A percentile compares a stretch with the other conserved stretches of the same genome.
These are phyloP conservation scores for Tillandsia leiboldiana DNA, from an alignment of 176 grass and related monocot genomes.

Conservation along the genomic window DNA sequence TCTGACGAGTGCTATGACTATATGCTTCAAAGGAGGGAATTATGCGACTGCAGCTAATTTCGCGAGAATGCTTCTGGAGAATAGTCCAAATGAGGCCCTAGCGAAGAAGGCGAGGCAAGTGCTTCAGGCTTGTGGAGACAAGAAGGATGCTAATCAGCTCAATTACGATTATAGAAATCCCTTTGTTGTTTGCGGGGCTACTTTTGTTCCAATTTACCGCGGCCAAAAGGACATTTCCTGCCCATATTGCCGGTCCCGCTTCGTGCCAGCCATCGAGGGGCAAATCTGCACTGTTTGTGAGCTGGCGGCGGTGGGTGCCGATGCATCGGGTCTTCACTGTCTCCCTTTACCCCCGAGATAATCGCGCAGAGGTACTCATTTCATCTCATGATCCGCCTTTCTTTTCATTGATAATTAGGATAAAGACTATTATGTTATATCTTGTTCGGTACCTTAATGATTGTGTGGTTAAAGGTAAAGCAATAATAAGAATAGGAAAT, in stretches of 20 bases:
- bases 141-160: constrained; percentile 39
- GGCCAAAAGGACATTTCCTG: constrained; percentile 90
- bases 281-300: constrained; percentile 91
- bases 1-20: constrained; percentile 60
- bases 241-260: constrained; percentile 63
- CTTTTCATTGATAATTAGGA: constrained; percentile 21
- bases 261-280: constrained; percentile 51
- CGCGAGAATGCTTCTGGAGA: constrained; percentile 81
- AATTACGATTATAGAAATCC: constrained; percentile 96
- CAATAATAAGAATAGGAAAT: constrained; percentile 75
- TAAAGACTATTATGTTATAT: constrained; percentile 28
- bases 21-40: constrained; percentile 66
- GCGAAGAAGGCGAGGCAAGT: constrained; percentile 80
- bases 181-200: constrained; percentile 82
- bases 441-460: constrained; percentile 29
- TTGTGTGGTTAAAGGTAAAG: constrained; percentile 31
- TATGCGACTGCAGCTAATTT: constrained; percentile 68
- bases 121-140: constrained; percentile 44
- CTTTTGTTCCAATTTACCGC: constrained; percentile 82
- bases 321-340: constrained; percentile 73
- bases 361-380: constrained; percentile 16
- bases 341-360: constrained; percentile 80
- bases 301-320: constrained; percentile 61
- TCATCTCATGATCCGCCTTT: neutral
- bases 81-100: constrained; percentile 54